Evolutionary conservation across 495 filamentous ascomycete genomes (phyloP), one percentile per base, ranked within the genome.

Genomic region (Lepidopterella palustris): DNA sequence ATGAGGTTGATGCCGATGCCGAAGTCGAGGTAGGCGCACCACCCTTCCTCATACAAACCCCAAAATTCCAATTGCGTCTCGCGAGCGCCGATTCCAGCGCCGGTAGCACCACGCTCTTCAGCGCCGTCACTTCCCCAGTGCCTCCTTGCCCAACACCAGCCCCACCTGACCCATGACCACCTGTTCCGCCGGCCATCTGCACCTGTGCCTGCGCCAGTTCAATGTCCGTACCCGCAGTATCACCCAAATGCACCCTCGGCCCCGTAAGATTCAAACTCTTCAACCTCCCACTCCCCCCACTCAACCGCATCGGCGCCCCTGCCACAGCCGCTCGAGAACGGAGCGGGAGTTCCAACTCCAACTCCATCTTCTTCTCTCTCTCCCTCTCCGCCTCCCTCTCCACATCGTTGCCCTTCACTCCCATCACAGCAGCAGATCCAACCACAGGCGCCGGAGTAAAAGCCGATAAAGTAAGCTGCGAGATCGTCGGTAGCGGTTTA

Each of bases 61-160:
- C 82, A 26, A 89, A 73, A 26, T 80, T 77, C 60, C 83, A 81
- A 62, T 85, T 82, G 45, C 93, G 86, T 31, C 93, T 85, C 62
- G 86, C 83, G 32, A 97, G 82, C 4, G 93, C 92, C 57, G 90
- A 87, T 70, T 91, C 86, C 5, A 98, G 82, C 5, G 93, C 95
- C 1, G 93, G 93, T 51, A 97, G 80, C 53, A 98, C 86, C 45
- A 98, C 90, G 58, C 88, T 82, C 68, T 83, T 84, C 0, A 95
- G 79, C 8, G 89, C 87, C 1, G 82, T 84, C 24, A 79, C 63
- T 53, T 81, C 75, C 6, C 60, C 62, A 35, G 52, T 71, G 52
- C 68, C 67, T 52, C n/a, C n/a, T n/a, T n/a, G n/a, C n/a, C n/a
- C n/a, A n/a, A 67, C 54, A 24, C 55, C 60, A 25, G 68, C 65